phyloP scores from a whole-genome alignment of 2,329 filamentous ascomycete species.

The Scytalidium sp. region DNA sequence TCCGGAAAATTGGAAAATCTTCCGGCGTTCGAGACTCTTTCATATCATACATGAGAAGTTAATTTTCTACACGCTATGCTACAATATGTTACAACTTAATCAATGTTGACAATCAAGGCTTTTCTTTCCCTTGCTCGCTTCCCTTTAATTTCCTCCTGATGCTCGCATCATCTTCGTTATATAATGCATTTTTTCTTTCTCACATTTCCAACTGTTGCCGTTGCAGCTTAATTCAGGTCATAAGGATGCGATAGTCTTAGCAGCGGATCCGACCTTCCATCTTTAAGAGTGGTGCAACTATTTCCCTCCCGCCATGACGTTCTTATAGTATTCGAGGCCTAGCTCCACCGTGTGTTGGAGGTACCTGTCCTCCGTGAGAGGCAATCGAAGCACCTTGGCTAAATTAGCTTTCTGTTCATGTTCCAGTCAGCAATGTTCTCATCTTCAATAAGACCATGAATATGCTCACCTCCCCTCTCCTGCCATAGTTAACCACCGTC shows the following conservation, averaged over 20 bases:
- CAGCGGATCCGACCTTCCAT: slow-evolving; percentile 1
- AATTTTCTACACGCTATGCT: slow-evolving; percentile 17
- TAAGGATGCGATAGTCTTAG: too few species aligned
- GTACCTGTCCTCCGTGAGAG: slow-evolving; percentile 70
- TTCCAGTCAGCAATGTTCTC: slow-evolving; percentile 15
- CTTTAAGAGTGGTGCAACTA: too few species aligned
- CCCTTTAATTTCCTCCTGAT: not conserved
- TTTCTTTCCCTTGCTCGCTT: slow-evolving; percentile 21
- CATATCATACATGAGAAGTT: too few species aligned
- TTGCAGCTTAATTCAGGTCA: too few species aligned
- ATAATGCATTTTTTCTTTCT: slow-evolving; percentile 4
- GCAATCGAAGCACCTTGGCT: slow-evolving; percentile 53
- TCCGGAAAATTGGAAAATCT: too few species aligned
- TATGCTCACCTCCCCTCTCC: slow-evolving; percentile 53
- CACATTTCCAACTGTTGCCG: not conserved
- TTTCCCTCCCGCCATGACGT: slow-evolving; percentile 22
- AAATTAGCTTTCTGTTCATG: slow-evolving; percentile 35
- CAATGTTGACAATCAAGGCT: slow-evolving; percentile 3
- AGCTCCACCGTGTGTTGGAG: slow-evolving; percentile 68
- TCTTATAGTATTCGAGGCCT: slow-evolving; percentile 62
- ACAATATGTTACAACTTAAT: slow-evolving; percentile 9
- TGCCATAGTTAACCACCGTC: slow-evolving; percentile 53
- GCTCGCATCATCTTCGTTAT: too few species aligned
- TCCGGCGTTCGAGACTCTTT: too few species aligned
- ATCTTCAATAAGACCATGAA: not conserved